Evolutionary conservation across 2,329 filamentous ascomycete species (phyloP).

Genomic region (Diaporthe humulicola): DNA sequence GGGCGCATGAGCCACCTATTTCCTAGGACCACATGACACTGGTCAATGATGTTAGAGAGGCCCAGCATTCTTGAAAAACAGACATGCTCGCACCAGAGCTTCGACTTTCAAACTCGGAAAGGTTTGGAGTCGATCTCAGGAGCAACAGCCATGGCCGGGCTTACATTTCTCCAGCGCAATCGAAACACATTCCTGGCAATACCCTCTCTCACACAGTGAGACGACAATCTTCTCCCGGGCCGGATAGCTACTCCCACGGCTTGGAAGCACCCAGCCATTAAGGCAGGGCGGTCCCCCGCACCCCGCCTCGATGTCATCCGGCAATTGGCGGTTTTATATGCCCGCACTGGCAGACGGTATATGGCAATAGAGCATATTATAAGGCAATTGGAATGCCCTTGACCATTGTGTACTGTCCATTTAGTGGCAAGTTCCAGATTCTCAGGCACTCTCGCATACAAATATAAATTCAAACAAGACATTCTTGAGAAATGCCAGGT

Average conservation of each 20-base stretch:
- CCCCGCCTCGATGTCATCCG: constrained; percentile 28
- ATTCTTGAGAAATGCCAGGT: constrained; percentile 45
- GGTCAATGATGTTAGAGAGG: neutral
- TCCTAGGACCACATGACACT: neutral
- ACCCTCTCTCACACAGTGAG: neutral
- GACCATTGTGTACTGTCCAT: neutral
- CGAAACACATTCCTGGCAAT: neutral
- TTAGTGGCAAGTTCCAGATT: neutral
- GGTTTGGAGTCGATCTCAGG: neutral
- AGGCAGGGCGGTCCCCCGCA: constrained; percentile 31
- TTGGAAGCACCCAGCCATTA: constrained; percentile 10
- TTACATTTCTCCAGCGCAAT: constrained; percentile 24
- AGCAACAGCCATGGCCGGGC: constrained; percentile 3
- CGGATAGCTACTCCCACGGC: neutral
- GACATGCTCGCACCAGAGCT: neutral
- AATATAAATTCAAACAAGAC: neutral
- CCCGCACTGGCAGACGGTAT: neutral
- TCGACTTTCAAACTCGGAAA: neutral
- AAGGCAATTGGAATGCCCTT: neutral
- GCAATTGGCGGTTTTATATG: constrained; percentile 8
- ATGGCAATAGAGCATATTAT: neutral
- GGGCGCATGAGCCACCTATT: neutral
- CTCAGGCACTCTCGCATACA: neutral
- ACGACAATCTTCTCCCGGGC: neutral
- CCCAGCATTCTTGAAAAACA: constrained; percentile 1